phyloP scores from a whole-genome alignment of 768 basidiomycete species.

The Boletus vermiculosoides region DNA sequence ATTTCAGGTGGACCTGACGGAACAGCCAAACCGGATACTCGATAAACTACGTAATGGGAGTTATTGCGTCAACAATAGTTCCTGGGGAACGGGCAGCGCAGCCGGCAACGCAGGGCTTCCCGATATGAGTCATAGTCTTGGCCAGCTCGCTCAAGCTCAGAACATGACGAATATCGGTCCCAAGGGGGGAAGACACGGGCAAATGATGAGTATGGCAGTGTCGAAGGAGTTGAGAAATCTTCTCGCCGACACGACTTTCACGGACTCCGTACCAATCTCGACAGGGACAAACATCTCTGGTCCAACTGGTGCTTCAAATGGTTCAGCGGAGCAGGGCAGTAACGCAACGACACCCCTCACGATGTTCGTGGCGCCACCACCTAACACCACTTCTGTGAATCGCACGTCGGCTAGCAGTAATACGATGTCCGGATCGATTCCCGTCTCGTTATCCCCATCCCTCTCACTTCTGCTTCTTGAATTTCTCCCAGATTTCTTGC shows the following conservation, averaged over 20 bases:
- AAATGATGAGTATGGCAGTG: conserved; percentile 37
- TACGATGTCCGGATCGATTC: conserved; percentile 33
- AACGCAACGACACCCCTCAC: conserved; percentile 21
- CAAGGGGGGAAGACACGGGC: conserved; percentile 26
- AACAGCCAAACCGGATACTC: conserved; percentile 82
- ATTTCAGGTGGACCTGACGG: conserved; percentile 91
- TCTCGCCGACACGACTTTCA: conserved; percentile 47
- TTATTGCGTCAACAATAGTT: conserved; percentile 64
- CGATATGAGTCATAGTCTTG: not conserved
- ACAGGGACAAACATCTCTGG: conserved; percentile 38
- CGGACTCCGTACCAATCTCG: conserved; percentile 46
- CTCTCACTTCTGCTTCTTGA: conserved; percentile 52
- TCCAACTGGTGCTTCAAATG: conserved; percentile 15
- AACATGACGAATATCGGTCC: conserved; percentile 19
- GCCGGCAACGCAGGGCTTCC: not conserved
- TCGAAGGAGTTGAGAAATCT: conserved; percentile 54
- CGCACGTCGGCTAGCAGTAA: conserved; percentile 8
- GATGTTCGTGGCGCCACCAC: conserved; percentile 15
- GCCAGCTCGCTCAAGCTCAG: conserved; percentile 17
- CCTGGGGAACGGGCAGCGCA: conserved; percentile 8
- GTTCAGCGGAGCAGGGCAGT: conserved; percentile 9
- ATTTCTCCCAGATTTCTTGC: conserved; percentile 74
- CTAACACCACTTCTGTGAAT: conserved; percentile 17
- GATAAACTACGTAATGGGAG: conserved; percentile 76
- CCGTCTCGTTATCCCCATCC: conserved; percentile 44